Base-by-base conservation (phyloP, 345 rosid species). In the Punica granatum region DNA sequence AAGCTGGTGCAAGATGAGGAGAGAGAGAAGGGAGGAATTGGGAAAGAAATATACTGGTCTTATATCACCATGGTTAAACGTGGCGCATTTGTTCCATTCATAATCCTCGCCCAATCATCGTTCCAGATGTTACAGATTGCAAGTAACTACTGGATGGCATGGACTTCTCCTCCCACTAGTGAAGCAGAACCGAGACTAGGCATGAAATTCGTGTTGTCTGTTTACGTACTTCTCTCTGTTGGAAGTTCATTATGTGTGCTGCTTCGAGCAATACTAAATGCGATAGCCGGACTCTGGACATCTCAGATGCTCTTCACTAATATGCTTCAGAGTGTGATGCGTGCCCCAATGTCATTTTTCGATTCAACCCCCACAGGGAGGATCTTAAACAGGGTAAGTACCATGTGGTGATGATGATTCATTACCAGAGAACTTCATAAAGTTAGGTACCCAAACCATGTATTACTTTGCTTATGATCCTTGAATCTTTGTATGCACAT, bases 61-160 rank as follows among this genome's bases (percentile, higher is more conserved):
- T 92, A 92, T 72, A 54, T 92, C 72, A 87, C 92, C 42, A 74
- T 77, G 0, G 86, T 83, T 23, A 90, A 87, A 78, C 84, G 90
- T 6, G 98, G 98, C 44, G 77, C 79, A 48, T 73, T 92, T 36
- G 80, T 90, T 66, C 98, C 97, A 4, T 15, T 87, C 70, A 90
- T 92, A 76, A 41, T 92, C 68, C 62, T 92, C 81, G 97, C 98
- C 63, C 98, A 92, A 80, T 78, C 89, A 70, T 79, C 82, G 26
- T 92, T 88, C 82, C 98, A 92, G 79, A 67, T 81, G 65, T 75
- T 92, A 37, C 97, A 92, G 79, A 79, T 90, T 41, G 87, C 89
- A 31, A 90, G 98, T 67, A 92, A 92, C 65, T 92, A 88, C 65
- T 92, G 98, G 98, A 90, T 92, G 92, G 93, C 98, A 62, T 90